These are phyloP conservation scores for Microbotryomycetes sp. DNA, from an alignment of 1,284 basidiomycete genomes.

Conservation along the genomic window DNA sequence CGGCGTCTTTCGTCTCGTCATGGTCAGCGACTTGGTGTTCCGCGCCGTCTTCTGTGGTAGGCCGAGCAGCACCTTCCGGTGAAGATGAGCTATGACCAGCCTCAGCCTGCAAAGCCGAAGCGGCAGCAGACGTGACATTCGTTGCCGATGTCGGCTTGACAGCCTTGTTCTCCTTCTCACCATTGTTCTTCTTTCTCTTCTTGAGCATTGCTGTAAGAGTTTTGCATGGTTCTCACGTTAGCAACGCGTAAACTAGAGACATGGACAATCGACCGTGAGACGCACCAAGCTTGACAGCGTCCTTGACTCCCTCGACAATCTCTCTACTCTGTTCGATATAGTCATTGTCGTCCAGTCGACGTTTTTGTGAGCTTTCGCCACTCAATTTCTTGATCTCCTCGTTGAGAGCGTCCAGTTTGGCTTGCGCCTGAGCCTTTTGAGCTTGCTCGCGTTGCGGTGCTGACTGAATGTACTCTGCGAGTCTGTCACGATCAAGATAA, in stretches of 20 bases:
- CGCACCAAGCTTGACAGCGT: constrained; percentile 75
- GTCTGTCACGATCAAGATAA: constrained; percentile 48
- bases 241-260: background rate
- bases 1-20: background rate
- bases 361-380: constrained; percentile 60
- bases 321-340: constrained; percentile 88
- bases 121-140: too few relatives aligned
- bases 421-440: constrained; percentile 68
- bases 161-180: background rate
- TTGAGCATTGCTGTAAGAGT: constrained; percentile 36
- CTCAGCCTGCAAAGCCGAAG: too few relatives aligned
- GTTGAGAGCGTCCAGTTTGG: constrained; percentile 77
- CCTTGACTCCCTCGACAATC: constrained; percentile 86
- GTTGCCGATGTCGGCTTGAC: background rate
- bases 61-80: too few relatives aligned
- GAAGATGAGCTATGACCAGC: too few relatives aligned
- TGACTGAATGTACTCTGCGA: constrained; percentile 80
- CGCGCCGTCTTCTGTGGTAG: too few relatives aligned
- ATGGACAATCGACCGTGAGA: constrained; percentile 2
- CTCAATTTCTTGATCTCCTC: constrained; percentile 37
- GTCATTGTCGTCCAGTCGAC: constrained; percentile 84
- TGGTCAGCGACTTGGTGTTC: background rate
- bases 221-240: background rate
- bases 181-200: constrained; percentile 37
- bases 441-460: constrained; percentile 76